Conservation (phyloP, 768 basidiomycete species). For the Collybia mongolica region DNA sequence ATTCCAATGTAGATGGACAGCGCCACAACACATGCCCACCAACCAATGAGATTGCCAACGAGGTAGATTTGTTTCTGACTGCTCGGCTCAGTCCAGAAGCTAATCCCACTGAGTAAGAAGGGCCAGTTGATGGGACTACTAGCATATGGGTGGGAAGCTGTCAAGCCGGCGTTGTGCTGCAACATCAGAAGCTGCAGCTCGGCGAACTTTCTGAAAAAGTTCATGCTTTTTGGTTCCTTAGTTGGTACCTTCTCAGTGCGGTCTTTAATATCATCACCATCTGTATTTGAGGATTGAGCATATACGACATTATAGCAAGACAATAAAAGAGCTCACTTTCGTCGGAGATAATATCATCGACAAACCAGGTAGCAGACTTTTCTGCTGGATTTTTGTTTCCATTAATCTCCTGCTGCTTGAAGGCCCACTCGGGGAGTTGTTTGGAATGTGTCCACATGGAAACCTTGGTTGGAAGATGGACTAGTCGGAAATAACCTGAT, state of each 20-base stretch:
- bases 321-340: conserved; percentile 50
- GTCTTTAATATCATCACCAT: conserved; percentile 52
- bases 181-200: conserved; percentile 95
- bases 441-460: conserved; percentile 90
- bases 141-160: conserved; percentile 97
- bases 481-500: conserved; percentile 86
- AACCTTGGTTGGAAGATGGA: conserved; percentile 88
- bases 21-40: conserved; percentile 91
- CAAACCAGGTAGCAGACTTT: conserved; percentile 84
- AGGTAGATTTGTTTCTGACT: conserved; percentile 92
- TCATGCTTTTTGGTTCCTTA: conserved; percentile 78
- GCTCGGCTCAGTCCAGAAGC: conserved; percentile 94
- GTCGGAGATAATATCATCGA: conserved; percentile 76
- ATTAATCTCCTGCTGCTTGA: conserved; percentile 96
- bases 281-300: conserved; percentile 27
- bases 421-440: conserved; percentile 93
- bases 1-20: conserved; percentile 89
- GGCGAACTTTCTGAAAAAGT: conserved; percentile 92
- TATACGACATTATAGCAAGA: background rate
- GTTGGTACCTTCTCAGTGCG: conserved; percentile 48
- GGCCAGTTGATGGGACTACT: conserved; percentile 98
- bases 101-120: conserved; percentile 93
- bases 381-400: conserved; percentile 92
- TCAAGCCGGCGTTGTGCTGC: conserved; percentile 98
- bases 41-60: conserved; percentile 90